These are phyloP conservation scores for Aureococcus anophagefferens DNA, from an alignment of 108 stramenopile species.

Conservation along the genomic window DNA sequence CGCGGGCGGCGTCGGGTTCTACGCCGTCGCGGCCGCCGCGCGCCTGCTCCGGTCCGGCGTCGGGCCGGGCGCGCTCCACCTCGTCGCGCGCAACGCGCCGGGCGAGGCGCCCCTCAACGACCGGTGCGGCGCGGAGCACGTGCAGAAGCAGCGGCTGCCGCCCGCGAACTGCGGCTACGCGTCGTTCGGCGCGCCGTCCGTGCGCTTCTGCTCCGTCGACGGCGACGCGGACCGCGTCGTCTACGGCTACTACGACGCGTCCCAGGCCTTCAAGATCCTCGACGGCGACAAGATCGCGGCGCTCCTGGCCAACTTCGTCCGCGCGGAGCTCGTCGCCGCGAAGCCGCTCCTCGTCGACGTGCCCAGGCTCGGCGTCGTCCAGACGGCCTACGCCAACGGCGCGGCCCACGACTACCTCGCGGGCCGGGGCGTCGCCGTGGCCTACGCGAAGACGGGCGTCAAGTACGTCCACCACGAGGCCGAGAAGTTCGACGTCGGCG, in stretches of 20 bases:
- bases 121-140: constrained; percentile 84
- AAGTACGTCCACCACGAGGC: constrained; percentile 92
- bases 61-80: constrained; percentile 3
- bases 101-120: constrained; percentile 69
- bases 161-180: constrained; percentile 47
- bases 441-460: constrained; percentile 36
- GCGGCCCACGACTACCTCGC: constrained; percentile 73
- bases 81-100: constrained; percentile 51
- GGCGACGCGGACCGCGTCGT: constrained; percentile 98
- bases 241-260: constrained; percentile 59
- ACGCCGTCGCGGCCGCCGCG: constrained; percentile 27
- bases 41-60: background rate
- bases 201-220: constrained; percentile 57
- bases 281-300: constrained; percentile 96
- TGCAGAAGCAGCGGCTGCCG: constrained; percentile 67
- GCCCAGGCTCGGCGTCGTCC: constrained; percentile 81
- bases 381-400: constrained; percentile 99
- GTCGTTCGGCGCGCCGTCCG: background rate
- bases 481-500: constrained; percentile 83
- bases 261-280: constrained; percentile 49
- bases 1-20: constrained; percentile 83
- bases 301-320: constrained; percentile 69
- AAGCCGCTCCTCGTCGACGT: constrained; percentile 1
- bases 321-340: constrained; percentile 40
- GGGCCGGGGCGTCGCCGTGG: constrained; percentile 3